Evolutionary conservation across 2,329 filamentous ascomycete species (phyloP).

Genomic region (Cladobotryum protrusum): DNA sequence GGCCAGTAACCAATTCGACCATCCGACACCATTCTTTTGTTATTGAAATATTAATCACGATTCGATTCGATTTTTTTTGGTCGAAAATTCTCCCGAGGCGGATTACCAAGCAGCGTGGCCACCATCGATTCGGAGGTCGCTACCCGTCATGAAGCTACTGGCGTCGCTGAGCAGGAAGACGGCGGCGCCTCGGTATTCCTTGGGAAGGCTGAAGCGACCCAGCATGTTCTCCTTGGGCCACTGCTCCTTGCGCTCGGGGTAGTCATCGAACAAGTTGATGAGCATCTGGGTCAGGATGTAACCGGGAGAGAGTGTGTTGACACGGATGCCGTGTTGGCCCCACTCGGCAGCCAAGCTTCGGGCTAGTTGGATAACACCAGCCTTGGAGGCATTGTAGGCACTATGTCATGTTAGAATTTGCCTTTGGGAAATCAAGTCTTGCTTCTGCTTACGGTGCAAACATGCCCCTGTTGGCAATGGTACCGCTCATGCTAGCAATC

Average conservation of each 20-base stretch:
- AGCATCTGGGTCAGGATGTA: conserved; percentile 84
- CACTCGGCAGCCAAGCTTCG: conserved; percentile 68
- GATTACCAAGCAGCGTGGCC: conserved; percentile 57
- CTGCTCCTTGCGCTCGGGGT: conserved; percentile 58
- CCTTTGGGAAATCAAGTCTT: too few species aligned
- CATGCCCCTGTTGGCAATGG: conserved; percentile 56
- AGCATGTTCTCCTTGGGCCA: conserved; percentile 89
- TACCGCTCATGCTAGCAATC: conserved; percentile 66
- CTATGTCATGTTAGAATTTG: conserved; percentile 24
- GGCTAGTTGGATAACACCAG: conserved; percentile 64
- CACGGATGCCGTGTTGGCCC: conserved; percentile 65
- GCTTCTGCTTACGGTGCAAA: conserved; percentile 48
- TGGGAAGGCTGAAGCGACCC: conserved; percentile 57
- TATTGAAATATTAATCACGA: background rate
- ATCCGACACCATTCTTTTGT: background rate
- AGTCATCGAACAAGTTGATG: conserved; percentile 67
- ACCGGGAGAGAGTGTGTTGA: conserved; percentile 76
- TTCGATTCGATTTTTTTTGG: background rate
- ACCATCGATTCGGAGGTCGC: conserved; percentile 64
- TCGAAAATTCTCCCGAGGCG: background rate
- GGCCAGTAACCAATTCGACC: background rate
- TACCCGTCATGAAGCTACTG: conserved; percentile 68
- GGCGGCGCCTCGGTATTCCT: conserved; percentile 66
- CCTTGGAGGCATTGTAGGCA: conserved; percentile 72
- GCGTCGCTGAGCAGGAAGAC: conserved; percentile 69